Evolutionary conservation across 441 rosid species (phyloP).

Genomic region (Arabidopsis lyrata): DNA sequence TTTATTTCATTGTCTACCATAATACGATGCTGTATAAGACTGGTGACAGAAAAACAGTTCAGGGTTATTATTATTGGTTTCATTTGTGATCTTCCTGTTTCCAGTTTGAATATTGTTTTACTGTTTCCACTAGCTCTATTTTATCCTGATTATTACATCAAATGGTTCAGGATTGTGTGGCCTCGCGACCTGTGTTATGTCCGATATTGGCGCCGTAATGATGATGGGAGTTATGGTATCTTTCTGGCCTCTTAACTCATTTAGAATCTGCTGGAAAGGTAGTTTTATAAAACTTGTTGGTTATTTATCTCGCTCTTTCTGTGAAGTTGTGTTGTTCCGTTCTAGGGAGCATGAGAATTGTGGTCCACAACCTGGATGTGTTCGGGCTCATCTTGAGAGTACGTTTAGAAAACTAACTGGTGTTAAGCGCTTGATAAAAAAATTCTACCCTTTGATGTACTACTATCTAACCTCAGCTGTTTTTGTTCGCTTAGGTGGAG

Average conservation of each 20-base stretch:
- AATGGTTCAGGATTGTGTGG: constrained; percentile 83
- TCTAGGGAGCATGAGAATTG: constrained; percentile 99
- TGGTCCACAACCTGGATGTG: constrained; percentile 96
- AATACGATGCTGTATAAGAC: constrained; percentile 10
- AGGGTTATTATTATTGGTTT: not conserved
- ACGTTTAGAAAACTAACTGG: constrained; percentile 45
- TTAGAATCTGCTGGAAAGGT: constrained; percentile 35
- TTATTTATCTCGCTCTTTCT: constrained; percentile 48
- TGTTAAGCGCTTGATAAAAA: constrained; percentile 3
- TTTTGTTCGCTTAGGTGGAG: constrained; percentile 79
- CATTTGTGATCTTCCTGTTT: constrained; percentile 26
- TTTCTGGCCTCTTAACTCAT: constrained; percentile 31
- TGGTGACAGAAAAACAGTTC: not conserved
- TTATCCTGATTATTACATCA: constrained; percentile 20
- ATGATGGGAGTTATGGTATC: constrained; percentile 97
- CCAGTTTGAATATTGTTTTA: not conserved
- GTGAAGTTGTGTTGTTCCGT: constrained; percentile 95
- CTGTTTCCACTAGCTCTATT: not conserved
- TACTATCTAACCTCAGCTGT: constrained; percentile 16
- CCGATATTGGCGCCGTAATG: constrained; percentile 98
- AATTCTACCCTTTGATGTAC: not conserved
- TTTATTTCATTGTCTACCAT: constrained; percentile 11
- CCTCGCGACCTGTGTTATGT: constrained; percentile 99
- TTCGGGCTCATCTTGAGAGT: constrained; percentile 99
- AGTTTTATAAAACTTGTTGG: constrained; percentile 32